A percentile compares a stretch with the other conserved stretches of the same genome.
Evolutionary conservation across 116 monocot genomes (phyloP).

Genomic region (Thalassia testudinum): DNA sequence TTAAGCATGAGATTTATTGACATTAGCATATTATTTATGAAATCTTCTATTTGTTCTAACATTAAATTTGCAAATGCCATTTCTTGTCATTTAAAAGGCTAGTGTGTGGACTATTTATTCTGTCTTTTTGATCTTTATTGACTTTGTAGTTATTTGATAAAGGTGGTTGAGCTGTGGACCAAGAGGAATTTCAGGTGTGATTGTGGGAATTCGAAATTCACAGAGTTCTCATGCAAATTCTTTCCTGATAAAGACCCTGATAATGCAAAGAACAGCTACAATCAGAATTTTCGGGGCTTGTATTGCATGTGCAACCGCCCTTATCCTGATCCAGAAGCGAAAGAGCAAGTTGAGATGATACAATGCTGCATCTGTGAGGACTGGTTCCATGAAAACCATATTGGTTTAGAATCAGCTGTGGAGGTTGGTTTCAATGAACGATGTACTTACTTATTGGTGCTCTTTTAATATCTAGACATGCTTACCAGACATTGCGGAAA

Average conservation of each 20-base stretch:
- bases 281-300: constrained; percentile 83
- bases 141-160: constrained; percentile 1
- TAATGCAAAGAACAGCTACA: constrained; percentile 70
- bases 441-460: not conserved
- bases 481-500: too few species aligned
- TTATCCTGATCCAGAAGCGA: constrained; percentile 85
- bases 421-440: constrained; percentile 26
- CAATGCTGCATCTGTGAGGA: constrained; percentile 97
- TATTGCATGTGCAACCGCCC: constrained; percentile 84
- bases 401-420: constrained; percentile 55
- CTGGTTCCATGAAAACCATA: constrained; percentile 96
- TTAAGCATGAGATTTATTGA: too few species aligned
- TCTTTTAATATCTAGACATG: not conserved
- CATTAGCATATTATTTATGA: too few species aligned
- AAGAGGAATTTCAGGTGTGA: constrained; percentile 95
- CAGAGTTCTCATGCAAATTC: constrained; percentile 58
- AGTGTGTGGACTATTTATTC: too few species aligned
- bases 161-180: constrained; percentile 98
- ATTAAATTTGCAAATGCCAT: too few species aligned
- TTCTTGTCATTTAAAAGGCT: too few species aligned
- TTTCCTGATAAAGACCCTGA: constrained; percentile 49
- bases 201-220: constrained; percentile 96
- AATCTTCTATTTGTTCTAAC: too few species aligned
- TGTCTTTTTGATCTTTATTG: too few species aligned
- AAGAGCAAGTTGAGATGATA: constrained; percentile 90